These are phyloP conservation scores for Lepiota venenata DNA, from an alignment of 768 basidiomycete species.

Conservation along the genomic window DNA sequence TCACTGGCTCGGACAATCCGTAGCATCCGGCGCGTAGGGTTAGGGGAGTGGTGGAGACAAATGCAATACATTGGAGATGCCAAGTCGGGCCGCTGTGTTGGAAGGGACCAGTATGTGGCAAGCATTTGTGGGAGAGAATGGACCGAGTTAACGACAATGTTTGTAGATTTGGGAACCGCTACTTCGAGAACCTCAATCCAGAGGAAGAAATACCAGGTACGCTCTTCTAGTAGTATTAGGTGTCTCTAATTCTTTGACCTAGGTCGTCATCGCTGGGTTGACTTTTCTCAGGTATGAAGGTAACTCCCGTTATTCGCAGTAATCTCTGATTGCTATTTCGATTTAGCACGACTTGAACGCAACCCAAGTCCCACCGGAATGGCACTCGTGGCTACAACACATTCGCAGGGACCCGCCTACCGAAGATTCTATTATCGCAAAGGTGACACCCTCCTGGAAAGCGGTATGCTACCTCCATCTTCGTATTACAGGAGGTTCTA, in stretches of 20 bases:
- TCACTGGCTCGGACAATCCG: slow-evolving; percentile 76
- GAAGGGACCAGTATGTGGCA: slow-evolving; percentile 75
- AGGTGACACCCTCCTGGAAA: slow-evolving; percentile 74
- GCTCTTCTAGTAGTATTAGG: slow-evolving; percentile 18
- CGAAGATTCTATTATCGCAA: slow-evolving; percentile 70
- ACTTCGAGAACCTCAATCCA: slow-evolving; percentile 88
- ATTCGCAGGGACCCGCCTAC: slow-evolving; percentile 82
- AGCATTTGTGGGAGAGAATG: slow-evolving; percentile 3
- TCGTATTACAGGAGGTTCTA: not conserved
- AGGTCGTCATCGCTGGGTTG: slow-evolving; percentile 98
- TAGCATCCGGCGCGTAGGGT: slow-evolving; percentile 68
- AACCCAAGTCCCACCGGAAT: slow-evolving; percentile 93
- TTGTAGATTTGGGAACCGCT: slow-evolving; percentile 88
- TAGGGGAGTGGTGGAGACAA: slow-evolving; percentile 87
- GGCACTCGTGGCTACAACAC: slow-evolving; percentile 95
- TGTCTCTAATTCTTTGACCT: not conserved
- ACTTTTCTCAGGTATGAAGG: slow-evolving; percentile 73
- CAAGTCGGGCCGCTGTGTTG: slow-evolving; percentile 76
- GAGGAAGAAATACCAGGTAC: slow-evolving; percentile 87
- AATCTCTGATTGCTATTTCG: slow-evolving; percentile 1
- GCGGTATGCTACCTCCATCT: slow-evolving; percentile 47
- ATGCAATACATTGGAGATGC: slow-evolving; percentile 94
- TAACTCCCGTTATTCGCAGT: not conserved
- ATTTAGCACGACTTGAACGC: slow-evolving; percentile 80
- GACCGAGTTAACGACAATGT: slow-evolving; percentile 6